Evolutionary conservation across 2,329 filamentous ascomycete species (phyloP), one percentile per base, ranked within the genome.

Genomic region (Cordyceps farinosa): DNA sequence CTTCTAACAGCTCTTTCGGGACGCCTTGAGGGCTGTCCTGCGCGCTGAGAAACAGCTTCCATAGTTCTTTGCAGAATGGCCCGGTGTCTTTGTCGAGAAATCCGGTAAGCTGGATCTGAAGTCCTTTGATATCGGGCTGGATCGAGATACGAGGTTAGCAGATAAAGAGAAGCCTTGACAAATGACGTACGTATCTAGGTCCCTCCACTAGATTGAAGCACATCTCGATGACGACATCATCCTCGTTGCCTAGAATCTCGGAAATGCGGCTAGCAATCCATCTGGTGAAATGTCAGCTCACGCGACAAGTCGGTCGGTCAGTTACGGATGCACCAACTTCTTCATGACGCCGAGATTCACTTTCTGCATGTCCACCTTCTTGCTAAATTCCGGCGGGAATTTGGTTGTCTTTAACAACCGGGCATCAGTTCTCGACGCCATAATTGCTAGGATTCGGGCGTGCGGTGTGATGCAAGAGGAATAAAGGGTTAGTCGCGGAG

Each of bases 311-410:
- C 29, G 38, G 11, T 58, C 11, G 22, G 22, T 47, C 47, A 40
- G 15, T 42, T 44, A n/a, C 15, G n/a, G 32, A 36, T 59, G 44
- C 65, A 78, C 88, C 72, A 74, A 96, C 91, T 95, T 96, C 84
- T 97, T 97, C 87, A 99, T 96, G 62, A 99, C 91, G 76, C 96
- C 92, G 57, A 97, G 82, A 74, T 99, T 97, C 76, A 99, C 92
- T 80, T 98, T 98, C 70, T 88, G 87, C 86, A 96, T 97, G 80
- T 99, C 93, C 67, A 99, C 95, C 80, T 97, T 97, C 74, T 91
- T 88, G 73, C 86, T 94, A 79, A 98, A 99, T 73, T 97, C 92
- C 8, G 89, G 84, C 52, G 95, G 95, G 67, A 97, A 98, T 73
- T 96, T 97, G 62, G 93, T 98, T 76, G 89, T 88, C 82, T 89